Evolutionary conservation across 129 eudicot genomes (phyloP).

Genomic region (Helichrysum umbraculigerum): DNA sequence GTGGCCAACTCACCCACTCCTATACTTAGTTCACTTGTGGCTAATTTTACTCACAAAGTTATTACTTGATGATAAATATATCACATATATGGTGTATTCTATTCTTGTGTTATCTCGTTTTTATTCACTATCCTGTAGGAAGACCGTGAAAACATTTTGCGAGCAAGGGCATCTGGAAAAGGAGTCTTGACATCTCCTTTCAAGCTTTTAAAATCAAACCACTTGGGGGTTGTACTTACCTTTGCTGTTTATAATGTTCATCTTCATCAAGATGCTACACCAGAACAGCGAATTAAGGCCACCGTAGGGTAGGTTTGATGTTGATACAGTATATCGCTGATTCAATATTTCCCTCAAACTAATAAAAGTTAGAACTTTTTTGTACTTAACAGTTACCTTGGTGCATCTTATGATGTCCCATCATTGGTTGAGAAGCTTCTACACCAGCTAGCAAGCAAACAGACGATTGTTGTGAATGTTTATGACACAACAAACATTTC

Average conservation of each 20-base stretch:
- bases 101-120: neutral
- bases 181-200: slow-evolving; percentile 93
- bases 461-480: slow-evolving; percentile 82
- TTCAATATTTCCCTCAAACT: slow-evolving; percentile 5
- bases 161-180: slow-evolving; percentile 93
- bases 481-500: slow-evolving; percentile 71
- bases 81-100: neutral
- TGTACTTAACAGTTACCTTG: slow-evolving; percentile 58
- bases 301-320: slow-evolving; percentile 69
- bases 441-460: slow-evolving; percentile 92
- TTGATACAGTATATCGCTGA: neutral
- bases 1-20: neutral
- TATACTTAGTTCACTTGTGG: slow-evolving; percentile 2
- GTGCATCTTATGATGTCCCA: slow-evolving; percentile 87
- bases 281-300: slow-evolving; percentile 71
- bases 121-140: slow-evolving; percentile 47
- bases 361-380: neutral
- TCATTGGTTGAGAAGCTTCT: slow-evolving; percentile 91
- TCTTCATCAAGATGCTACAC: slow-evolving; percentile 69
- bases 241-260: slow-evolving; percentile 73
- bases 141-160: slow-evolving; percentile 89
- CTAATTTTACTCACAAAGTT: neutral
- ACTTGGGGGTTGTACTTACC: slow-evolving; percentile 87
- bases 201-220: slow-evolving; percentile 78
- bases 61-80: neutral